Percentiles rank a stretch among this genome's conserved stretches.
Conservation (phyloP, 2,329 filamentous ascomycete genomes). For the Diatrype stigma region DNA sequence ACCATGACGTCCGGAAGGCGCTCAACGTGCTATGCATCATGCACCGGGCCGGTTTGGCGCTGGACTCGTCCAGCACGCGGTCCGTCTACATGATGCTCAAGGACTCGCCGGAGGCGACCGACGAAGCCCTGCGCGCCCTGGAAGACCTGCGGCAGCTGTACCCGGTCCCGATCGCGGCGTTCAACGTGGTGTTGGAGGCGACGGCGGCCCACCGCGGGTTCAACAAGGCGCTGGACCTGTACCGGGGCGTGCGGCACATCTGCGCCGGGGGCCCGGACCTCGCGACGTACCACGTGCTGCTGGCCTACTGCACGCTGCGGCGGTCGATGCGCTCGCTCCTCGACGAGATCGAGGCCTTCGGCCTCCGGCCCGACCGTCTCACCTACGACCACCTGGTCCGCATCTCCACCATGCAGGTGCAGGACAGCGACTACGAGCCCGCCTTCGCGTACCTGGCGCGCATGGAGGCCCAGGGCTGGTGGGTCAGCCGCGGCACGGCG, state of each 20-base stretch:
- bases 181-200: slow-evolving; percentile 39
- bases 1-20: slow-evolving; percentile 59
- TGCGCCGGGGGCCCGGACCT: slow-evolving; percentile 30
- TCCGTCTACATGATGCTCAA: slow-evolving; percentile 56
- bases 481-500: slow-evolving; percentile 29
- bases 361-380: slow-evolving; percentile 23
- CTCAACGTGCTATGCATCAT: slow-evolving; percentile 72
- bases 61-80: slow-evolving; percentile 58
- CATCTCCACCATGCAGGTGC: slow-evolving; percentile 27
- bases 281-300: slow-evolving; percentile 32
- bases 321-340: slow-evolving; percentile 30
- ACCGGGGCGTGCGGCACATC: slow-evolving; percentile 32
- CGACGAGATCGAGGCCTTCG: slow-evolving; percentile 34
- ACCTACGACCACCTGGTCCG: slow-evolving; percentile 30
- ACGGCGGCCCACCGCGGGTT: slow-evolving; percentile 18
- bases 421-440: slow-evolving; percentile 29
- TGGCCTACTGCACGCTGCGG: slow-evolving; percentile 21
- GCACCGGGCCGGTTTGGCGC: slow-evolving; percentile 56
- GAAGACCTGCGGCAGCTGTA: slow-evolving; percentile 43
- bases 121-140: slow-evolving; percentile 53
- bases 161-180: slow-evolving; percentile 32
- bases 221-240: slow-evolving; percentile 30
- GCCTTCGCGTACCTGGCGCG: slow-evolving; percentile 29
- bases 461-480: slow-evolving; percentile 23
- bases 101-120: slow-evolving; percentile 38